phyloP scores from a whole-genome alignment of 2,329 filamentous ascomycete genomes.

The Penicillium sp. region DNA sequence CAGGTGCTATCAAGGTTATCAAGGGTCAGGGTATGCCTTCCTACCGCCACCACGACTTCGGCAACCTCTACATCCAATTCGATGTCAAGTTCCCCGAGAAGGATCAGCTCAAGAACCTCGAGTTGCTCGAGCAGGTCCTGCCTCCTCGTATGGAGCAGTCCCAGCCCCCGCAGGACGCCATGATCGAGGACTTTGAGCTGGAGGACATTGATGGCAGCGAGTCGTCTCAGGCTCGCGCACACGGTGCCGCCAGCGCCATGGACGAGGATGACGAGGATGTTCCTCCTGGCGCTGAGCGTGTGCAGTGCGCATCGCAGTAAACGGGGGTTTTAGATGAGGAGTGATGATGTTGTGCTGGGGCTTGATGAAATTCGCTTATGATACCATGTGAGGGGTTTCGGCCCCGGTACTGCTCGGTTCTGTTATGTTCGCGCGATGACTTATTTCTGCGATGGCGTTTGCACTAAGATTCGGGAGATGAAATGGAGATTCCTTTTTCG shows the following conservation, averaged over 20 bases:
- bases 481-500: too few relatives aligned
- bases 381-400: conserved; percentile 29
- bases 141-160: conserved; percentile 59
- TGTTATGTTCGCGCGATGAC: too few relatives aligned
- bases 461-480: too few relatives aligned
- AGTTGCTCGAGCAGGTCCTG: conserved; percentile 71
- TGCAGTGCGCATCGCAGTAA: conserved; percentile 48
- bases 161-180: conserved; percentile 67
- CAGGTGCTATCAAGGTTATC: conserved; percentile 85
- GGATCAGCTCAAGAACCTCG: conserved; percentile 59
- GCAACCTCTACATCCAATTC: conserved; percentile 96
- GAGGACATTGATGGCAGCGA: conserved; percentile 75
- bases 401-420: too few relatives aligned
- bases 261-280: conserved; percentile 62
- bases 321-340: conserved; percentile 14
- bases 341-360: conserved; percentile 20
- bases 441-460: too few relatives aligned
- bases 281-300: conserved; percentile 42
- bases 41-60: conserved; percentile 83
- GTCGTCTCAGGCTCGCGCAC: conserved; percentile 55
- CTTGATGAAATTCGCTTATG: conserved; percentile 31
- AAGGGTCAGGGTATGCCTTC: conserved; percentile 97
- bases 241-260: conserved; percentile 50
- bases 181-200: conserved; percentile 81
- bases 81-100: conserved; percentile 91